Evolutionary conservation across 768 basidiomycete species (phyloP).

Genomic region (Dioszegia crocea): DNA sequence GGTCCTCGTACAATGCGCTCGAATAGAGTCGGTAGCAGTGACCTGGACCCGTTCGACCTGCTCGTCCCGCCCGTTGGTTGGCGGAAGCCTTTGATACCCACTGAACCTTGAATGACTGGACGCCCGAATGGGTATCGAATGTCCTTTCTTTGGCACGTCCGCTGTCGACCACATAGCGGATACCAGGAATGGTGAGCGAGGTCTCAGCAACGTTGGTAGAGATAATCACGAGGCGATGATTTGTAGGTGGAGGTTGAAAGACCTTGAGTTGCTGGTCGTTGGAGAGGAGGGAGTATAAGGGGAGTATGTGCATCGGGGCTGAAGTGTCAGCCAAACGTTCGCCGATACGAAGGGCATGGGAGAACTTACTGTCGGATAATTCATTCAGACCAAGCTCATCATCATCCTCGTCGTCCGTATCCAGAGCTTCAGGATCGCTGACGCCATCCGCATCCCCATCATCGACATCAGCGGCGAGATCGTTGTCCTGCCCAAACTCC

Average conservation of each 20-base stretch:
- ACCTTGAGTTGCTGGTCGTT: conserved; percentile 94
- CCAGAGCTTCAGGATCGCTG: conserved; percentile 60
- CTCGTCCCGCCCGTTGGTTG: conserved; percentile 88
- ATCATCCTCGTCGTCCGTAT: conserved; percentile 63
- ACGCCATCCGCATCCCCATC: conserved; percentile 59
- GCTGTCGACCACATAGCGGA: conserved; percentile 95
- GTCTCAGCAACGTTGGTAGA: conserved; percentile 97
- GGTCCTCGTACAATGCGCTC: conserved; percentile 86
- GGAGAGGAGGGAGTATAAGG: conserved; percentile 85
- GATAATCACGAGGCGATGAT: conserved; percentile 81
- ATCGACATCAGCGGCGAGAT: conserved; percentile 51
- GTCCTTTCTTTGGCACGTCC: conserved; percentile 93
- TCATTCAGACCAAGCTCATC: conserved; percentile 55
- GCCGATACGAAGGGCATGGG: neutral
- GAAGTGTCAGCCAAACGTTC: neutral
- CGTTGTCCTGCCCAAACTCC: conserved; percentile 56
- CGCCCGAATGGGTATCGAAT: conserved; percentile 72
- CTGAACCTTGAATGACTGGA: conserved; percentile 84
- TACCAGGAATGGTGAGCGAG: conserved; percentile 91
- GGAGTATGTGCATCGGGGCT: conserved; percentile 93
- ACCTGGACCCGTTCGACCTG: conserved; percentile 94
- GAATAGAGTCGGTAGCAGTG: conserved; percentile 98
- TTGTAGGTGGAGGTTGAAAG: conserved; percentile 76
- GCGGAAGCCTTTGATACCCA: conserved; percentile 97
- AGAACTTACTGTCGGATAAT: conserved; percentile 16